Evolutionary conservation across 148 eudicot species (phyloP).

Genomic region (Camellia sinensis): DNA sequence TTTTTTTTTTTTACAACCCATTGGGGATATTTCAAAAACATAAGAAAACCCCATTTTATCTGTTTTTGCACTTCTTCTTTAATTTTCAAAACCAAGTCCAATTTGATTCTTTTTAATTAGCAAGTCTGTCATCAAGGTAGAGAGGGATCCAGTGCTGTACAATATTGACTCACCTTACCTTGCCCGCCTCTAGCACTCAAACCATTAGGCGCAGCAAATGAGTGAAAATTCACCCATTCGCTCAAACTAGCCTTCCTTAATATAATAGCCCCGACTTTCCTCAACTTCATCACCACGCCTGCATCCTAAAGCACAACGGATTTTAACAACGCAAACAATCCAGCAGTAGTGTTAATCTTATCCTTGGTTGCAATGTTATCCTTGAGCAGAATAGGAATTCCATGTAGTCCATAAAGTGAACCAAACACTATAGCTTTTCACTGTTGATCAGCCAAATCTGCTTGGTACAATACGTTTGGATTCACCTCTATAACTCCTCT

Average conservation of each 20-base stretch:
- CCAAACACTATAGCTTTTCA: slow-evolving; percentile 13
- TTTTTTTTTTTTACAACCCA: too few relatives aligned
- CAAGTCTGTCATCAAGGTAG: too few relatives aligned
- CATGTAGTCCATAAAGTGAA: slow-evolving; percentile 21
- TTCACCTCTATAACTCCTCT: slow-evolving; percentile 38
- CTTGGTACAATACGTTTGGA: slow-evolving; percentile 32
- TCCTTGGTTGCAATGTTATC: slow-evolving; percentile 42
- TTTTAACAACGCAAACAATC: slow-evolving; percentile 30
- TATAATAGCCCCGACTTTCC: slow-evolving; percentile 34
- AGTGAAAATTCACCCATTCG: slow-evolving; percentile 28
- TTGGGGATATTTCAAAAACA: too few relatives aligned
- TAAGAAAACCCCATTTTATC: too few relatives aligned
- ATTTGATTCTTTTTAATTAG: too few relatives aligned
- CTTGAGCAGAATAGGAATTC: slow-evolving; percentile 37
- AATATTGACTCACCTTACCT: slow-evolving; percentile 19
- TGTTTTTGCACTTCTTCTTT: too few relatives aligned
- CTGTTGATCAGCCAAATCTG: slow-evolving; percentile 29
- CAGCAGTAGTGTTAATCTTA: slow-evolving; percentile 39
- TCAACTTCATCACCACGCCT: slow-evolving; percentile 26
- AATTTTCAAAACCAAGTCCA: too few relatives aligned
- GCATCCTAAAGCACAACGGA: slow-evolving; percentile 32
- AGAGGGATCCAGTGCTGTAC: background rate
- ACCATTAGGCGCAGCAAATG: slow-evolving; percentile 21
- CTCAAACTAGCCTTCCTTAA: slow-evolving; percentile 41
- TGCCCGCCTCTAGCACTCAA: slow-evolving; percentile 38